phyloP scores from a whole-genome alignment of 208 protist species.

The Trypanosoma rangeli region DNA sequence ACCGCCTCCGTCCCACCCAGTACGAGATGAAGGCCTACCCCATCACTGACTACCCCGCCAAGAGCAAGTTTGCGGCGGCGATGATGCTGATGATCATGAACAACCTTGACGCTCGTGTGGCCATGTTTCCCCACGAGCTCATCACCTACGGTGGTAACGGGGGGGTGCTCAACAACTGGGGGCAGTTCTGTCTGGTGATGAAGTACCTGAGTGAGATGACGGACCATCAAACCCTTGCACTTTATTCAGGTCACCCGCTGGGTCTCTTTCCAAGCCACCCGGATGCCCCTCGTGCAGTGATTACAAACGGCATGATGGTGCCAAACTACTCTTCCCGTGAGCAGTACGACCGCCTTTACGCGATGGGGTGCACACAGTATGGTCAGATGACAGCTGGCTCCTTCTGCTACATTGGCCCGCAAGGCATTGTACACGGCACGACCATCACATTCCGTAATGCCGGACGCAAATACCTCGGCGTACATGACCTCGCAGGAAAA shows the following conservation, averaged over 20 bases:
- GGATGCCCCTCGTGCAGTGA: constrained; percentile 65
- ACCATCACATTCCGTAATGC: constrained; percentile 90
- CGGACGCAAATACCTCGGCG: constrained; percentile 76
- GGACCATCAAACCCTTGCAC: constrained; percentile 81
- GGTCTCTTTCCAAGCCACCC: constrained; percentile 77
- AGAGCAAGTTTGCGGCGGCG: constrained; percentile 51
- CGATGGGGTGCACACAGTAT: constrained; percentile 59
- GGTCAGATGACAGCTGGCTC: constrained; percentile 92
- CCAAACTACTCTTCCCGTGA: constrained; percentile 83
- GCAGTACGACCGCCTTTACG: constrained; percentile 55
- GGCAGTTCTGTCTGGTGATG: constrained; percentile 81
- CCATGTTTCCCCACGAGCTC: constrained; percentile 89
- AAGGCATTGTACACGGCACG: constrained; percentile 92
- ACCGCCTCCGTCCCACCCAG: constrained; percentile 73
- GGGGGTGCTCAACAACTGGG: constrained; percentile 83
- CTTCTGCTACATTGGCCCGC: constrained; percentile 77
- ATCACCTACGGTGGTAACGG: constrained; percentile 92
- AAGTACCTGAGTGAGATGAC: constrained; percentile 83
- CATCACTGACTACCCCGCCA: constrained; percentile 24
- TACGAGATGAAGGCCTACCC: constrained; percentile 53
- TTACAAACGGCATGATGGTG: constrained; percentile 93
- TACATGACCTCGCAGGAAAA: constrained; percentile 34
- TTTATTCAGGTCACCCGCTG: constrained; percentile 82
- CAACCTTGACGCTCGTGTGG: constrained; percentile 80
- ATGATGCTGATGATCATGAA: constrained; percentile 94